Evolutionary conservation across 2,329 filamentous ascomycete genomes (phyloP), one percentile per base, ranked within the genome.

Genomic region (Periglandula ipomoeae): DNA sequence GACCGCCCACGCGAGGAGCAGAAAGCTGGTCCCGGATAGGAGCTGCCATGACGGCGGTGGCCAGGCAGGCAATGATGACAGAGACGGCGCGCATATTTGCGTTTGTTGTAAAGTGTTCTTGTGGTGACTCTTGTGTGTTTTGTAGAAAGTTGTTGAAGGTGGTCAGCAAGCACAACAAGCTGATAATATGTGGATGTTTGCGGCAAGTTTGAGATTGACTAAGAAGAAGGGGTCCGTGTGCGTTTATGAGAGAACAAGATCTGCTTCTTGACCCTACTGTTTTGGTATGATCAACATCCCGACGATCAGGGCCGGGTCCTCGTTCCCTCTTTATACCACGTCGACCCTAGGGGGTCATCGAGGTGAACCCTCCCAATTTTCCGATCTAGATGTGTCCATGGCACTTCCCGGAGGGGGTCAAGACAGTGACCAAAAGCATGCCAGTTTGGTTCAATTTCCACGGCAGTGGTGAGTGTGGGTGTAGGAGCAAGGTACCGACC

Each of bases 1-100:
- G 48, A 11, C 11, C 24, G 43, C 23, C 19, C 19, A 46, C 20
- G 22, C 48, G 48, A 2, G 48, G 42, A 34, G 48, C 43, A 5
- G 43, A 30, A 7, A 46, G 22, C 20, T 50, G 48, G 17, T 50
- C 48, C n/a, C 48, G 35, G 23, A 46, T 23, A 10, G 41, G 41
- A 15, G 32, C 34, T 3, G 44, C 48, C 26, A 50, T 17, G 43
- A 20, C 19, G 2, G 40, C 48, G 4, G 48, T 22, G n/a, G 43
- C 43, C 24, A 50, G 48, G 38, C 38, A 50, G 43, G 43, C 43
- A 9, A 46, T 34, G 27, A 50, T 22, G 48, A 46, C 17, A 38
- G 43, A 27, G 43, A 49, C 3, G 43, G 43, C 11, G 43, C 23
- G 43, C 48, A 50, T 50, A n/a, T 7, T 44, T n/a, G 13, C 20